Conservation (phyloP, 805 yeast genomes). For the Cyberlindnera maclurae region DNA sequence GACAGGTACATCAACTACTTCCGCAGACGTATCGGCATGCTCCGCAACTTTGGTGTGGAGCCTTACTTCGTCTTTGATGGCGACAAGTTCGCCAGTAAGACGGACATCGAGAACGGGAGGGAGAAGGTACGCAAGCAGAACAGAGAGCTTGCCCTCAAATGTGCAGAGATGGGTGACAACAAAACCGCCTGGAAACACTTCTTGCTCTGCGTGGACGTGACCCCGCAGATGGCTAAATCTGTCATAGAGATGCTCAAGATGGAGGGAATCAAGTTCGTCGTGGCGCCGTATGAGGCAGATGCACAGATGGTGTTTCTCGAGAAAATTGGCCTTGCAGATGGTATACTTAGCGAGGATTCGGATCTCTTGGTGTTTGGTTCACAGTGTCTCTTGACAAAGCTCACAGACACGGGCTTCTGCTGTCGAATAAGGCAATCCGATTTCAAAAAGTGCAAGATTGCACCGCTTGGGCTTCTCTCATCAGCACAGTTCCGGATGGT, state of each 20-base stretch:
- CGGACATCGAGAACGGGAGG: constrained; percentile 63
- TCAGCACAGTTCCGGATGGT: constrained; percentile 59
- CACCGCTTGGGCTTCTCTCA: constrained; percentile 43
- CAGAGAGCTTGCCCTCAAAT: constrained; percentile 44
- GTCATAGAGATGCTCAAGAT: constrained; percentile 64
- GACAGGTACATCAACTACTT: constrained; percentile 65
- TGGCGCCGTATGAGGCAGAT: constrained; percentile 98
- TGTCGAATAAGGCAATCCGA: constrained; percentile 56
- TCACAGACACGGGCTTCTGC: constrained; percentile 65
- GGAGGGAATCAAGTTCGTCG: constrained; percentile 59
- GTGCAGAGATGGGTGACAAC: constrained; percentile 45
- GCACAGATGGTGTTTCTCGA: constrained; percentile 93
- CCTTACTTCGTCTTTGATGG: constrained; percentile 96
- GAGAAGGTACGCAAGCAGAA: constrained; percentile 50
- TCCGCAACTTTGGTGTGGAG: constrained; percentile 55
- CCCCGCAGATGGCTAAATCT: constrained; percentile 86
- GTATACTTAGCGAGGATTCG: constrained; percentile 89
- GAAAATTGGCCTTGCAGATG: constrained; percentile 65
- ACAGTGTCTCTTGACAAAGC: constrained; percentile 63
- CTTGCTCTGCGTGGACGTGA: constrained; percentile 76
- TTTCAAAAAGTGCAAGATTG: constrained; percentile 42
- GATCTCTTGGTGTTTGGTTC: constrained; percentile 91
- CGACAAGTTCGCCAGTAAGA: constrained; percentile 73
- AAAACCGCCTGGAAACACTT: constrained; percentile 59
- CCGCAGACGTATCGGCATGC: constrained; percentile 57